phyloP scores from a whole-genome alignment of 2,329 filamentous ascomycete species.

The Xylariaceae sp. region DNA sequence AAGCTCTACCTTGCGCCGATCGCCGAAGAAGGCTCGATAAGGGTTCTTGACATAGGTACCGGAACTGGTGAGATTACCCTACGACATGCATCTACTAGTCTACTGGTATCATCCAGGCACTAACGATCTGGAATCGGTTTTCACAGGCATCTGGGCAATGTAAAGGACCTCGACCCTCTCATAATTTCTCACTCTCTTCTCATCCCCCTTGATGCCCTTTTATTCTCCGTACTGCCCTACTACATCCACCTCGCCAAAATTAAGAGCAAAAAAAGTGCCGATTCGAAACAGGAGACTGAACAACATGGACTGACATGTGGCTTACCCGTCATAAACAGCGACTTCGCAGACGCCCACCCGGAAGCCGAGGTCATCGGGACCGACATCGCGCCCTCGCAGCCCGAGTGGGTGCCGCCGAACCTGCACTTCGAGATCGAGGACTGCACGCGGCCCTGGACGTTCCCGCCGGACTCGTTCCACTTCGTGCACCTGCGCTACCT shows the following conservation, averaged over 20 bases:
- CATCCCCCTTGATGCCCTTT: background rate
- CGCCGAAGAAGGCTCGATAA: constrained; percentile 23
- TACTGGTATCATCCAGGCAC: background rate
- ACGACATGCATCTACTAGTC: background rate
- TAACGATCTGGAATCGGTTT: constrained; percentile 3
- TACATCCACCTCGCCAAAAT: background rate
- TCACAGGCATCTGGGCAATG: constrained; percentile 33
- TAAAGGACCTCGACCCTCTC: constrained; percentile 7
- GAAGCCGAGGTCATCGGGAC: constrained; percentile 45
- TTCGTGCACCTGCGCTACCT: constrained; percentile 53
- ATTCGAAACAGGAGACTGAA: background rate
- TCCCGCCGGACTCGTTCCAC: constrained; percentile 37
- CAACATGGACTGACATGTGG: background rate
- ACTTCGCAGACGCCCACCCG: constrained; percentile 40
- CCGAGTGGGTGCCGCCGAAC: constrained; percentile 52
- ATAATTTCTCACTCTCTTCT: background rate
- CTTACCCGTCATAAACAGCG: constrained; percentile 32
- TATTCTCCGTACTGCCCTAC: background rate
- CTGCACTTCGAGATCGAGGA: constrained; percentile 61
- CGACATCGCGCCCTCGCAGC: constrained; percentile 55
- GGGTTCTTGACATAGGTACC: constrained; percentile 32
- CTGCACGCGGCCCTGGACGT: constrained; percentile 46
- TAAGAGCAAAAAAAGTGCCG: background rate
- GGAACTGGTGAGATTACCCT: constrained; percentile 28
- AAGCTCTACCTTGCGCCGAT: constrained; percentile 32